Evolutionary conservation across 1,139 yeast species (phyloP).

Genomic region (Kurtzmaniella natalensis): DNA sequence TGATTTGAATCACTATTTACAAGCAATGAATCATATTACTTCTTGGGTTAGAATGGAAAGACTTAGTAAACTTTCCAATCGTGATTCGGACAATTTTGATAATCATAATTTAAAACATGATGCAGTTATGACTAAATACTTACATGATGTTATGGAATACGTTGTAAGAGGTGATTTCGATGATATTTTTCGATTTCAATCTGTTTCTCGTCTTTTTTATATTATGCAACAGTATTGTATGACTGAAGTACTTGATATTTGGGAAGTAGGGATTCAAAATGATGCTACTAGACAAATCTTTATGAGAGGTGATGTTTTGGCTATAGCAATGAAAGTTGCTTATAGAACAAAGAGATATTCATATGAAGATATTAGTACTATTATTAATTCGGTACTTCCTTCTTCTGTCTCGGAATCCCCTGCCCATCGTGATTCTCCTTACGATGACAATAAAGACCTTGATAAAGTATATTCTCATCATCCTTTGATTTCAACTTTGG

Average conservation of each 20-base stretch:
- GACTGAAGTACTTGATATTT: constrained; percentile 33
- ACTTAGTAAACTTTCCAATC: constrained; percentile 28
- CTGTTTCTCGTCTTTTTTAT: constrained; percentile 21
- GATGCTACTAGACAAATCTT: constrained; percentile 24
- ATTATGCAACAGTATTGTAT: constrained; percentile 36
- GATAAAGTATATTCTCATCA: constrained; percentile 15
- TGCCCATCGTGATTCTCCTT: no score
- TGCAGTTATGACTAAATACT: constrained; percentile 27
- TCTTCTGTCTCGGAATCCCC: no score
- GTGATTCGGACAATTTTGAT: constrained; percentile 37
- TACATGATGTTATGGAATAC: constrained; percentile 30
- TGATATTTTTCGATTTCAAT: constrained; percentile 17
- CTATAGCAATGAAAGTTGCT: constrained; percentile 67
- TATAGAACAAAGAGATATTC: constrained; percentile 56
- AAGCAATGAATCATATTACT: constrained; percentile 25
- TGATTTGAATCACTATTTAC: constrained; percentile 26
- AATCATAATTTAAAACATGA: constrained; percentile 26
- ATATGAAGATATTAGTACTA: constrained; percentile 49
- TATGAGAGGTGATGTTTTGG: constrained; percentile 57
- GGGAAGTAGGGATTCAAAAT: constrained; percentile 43
- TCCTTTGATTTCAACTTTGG: constrained; percentile 32
- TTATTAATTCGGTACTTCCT: constrained; percentile 20
- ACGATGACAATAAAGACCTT: neutral
- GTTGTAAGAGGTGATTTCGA: constrained; percentile 31
- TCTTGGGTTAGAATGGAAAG: constrained; percentile 28